These are phyloP conservation scores for Acanthamoeba healyi DNA, from an alignment of 208 protist species.

Conservation along the genomic window DNA sequence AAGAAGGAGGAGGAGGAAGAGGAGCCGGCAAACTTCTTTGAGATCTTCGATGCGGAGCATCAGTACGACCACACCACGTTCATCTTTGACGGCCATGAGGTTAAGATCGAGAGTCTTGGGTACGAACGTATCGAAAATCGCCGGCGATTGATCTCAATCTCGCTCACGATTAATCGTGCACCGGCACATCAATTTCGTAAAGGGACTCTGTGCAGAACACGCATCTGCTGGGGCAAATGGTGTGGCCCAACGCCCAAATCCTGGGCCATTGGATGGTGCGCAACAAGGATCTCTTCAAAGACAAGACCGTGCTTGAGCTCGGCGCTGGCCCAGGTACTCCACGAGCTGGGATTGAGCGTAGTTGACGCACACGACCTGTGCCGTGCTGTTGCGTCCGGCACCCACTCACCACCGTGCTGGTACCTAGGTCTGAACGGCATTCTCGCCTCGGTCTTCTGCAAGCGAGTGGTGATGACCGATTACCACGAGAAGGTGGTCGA, in stretches of 20 bases:
- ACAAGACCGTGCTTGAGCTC: conserved; percentile 40
- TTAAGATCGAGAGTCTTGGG: conserved; percentile 34
- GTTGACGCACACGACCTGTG: too few relatives aligned
- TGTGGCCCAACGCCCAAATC: conserved; percentile 47
- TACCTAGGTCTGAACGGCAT: conserved; percentile 8
- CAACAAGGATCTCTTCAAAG: conserved; percentile 48
- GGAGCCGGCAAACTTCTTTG: not conserved
- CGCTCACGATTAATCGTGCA: not conserved
- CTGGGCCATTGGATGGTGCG: conserved; percentile 34
- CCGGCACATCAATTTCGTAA: not conserved
- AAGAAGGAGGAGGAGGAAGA: not conserved
- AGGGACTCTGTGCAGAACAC: conserved; percentile 49
- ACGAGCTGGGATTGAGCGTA: too few relatives aligned
- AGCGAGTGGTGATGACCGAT: conserved; percentile 52
- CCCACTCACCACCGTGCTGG: too few relatives aligned
- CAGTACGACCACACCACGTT: conserved; percentile 37
- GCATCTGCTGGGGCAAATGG: conserved; percentile 29
- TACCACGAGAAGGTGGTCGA: conserved; percentile 51
- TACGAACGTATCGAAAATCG: not conserved
- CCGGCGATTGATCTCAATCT: not conserved
- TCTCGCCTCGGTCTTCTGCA: conserved; percentile 28
- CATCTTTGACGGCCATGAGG: conserved; percentile 6
- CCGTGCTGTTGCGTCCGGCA: not conserved
- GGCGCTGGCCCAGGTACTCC: not conserved
- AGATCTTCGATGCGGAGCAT: conserved; percentile 44